Base-by-base conservation (phyloP, 768 basidiomycete genomes). In the Tulasnella sp. region DNA sequence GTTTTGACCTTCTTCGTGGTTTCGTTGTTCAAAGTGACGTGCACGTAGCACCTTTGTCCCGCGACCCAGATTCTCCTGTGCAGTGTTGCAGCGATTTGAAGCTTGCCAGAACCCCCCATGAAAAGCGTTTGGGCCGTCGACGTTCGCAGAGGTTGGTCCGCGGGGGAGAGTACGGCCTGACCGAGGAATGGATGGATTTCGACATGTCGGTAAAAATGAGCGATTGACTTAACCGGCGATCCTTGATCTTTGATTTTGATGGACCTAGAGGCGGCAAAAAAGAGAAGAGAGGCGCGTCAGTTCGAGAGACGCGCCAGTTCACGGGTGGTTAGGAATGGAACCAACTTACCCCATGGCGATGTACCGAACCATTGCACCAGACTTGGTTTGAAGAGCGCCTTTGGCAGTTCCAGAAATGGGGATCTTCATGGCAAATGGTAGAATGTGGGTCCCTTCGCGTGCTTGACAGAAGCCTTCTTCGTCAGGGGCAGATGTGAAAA, bases 171-270 rank as follows among this genome's bases (percentile, higher is more conserved):
- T 31, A 91, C 87, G 21, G 62, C 38, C n/a, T 71, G 72, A 39
- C 78, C 78, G 5, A 86, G 78, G 27, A 88, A 85, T 4, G 92
- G 89, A 79, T 94, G 95, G 39, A 97, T 87, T 76, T 91, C 90
- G 84, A 94, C 92, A 71, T 91, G 86, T 12, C 96, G 91, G 84
- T 96, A 97, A 84, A 97, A 96, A 85, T 98, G 96, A 4, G 95
- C 92, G 44, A 97, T 92, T 3, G 93, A 94, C 19, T 90, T 88
- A 82, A 88, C 88, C 38, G 87, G 86, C 5, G 89, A 89, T 21
- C 87, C 85, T 2, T 89, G 83, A 76, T 94, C 91, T 84, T 92
- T 93, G 79, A 97, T 88, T 85, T 92, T 93, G 82, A 94, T 85
- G 14, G 93, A 93, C 7, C 93, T 93, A 68, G 34, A 74, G 52